Evolutionary conservation across 2,329 filamentous ascomycete genomes (phyloP).

Genomic region (Alternaria conjuncta): DNA sequence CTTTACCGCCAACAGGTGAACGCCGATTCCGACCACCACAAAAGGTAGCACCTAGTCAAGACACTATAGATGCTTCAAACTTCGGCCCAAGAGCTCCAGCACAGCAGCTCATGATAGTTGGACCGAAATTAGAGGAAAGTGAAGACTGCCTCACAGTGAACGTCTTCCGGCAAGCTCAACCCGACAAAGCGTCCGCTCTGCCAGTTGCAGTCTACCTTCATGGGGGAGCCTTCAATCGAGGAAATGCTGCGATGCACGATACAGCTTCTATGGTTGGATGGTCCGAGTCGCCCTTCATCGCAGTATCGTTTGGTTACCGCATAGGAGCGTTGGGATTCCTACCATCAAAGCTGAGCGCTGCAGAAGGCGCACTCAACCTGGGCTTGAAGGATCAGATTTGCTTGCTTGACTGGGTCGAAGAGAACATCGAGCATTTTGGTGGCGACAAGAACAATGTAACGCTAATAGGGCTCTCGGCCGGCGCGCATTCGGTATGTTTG

Average conservation of each 20-base stretch:
- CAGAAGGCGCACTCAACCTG: conserved; percentile 42
- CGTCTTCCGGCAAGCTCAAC: conserved; percentile 19
- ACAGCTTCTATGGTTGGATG: conserved; percentile 68
- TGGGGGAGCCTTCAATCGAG: conserved; percentile 65
- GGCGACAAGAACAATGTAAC: conserved; percentile 33
- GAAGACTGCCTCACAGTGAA: conserved; percentile 35
- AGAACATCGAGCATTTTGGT: conserved; percentile 43
- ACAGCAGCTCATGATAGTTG: conserved; percentile 18
- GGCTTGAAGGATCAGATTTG: conserved; percentile 32
- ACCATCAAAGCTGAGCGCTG: conserved; percentile 13
- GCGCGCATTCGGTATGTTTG: conserved; percentile 24
- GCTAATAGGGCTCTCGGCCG: conserved; percentile 31
- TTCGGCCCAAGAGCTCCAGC: conserved; percentile 29
- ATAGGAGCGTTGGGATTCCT: conserved; percentile 23
- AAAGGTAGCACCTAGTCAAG: conserved; percentile 14
- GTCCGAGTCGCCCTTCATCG: conserved; percentile 58
- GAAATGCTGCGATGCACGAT: conserved; percentile 56
- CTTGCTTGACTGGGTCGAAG: conserved; percentile 54
- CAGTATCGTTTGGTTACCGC: conserved; percentile 49
- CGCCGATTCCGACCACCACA: conserved; percentile 27
- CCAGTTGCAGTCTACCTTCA: conserved; percentile 61
- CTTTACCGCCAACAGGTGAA: conserved; percentile 23
- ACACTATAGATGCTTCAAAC: conserved; percentile 19
- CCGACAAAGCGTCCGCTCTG: conserved; percentile 5
- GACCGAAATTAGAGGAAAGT: conserved; percentile 20